phyloP scores from a whole-genome alignment of 108 stramenopile species.

The Fistulifera pelliculosa region DNA sequence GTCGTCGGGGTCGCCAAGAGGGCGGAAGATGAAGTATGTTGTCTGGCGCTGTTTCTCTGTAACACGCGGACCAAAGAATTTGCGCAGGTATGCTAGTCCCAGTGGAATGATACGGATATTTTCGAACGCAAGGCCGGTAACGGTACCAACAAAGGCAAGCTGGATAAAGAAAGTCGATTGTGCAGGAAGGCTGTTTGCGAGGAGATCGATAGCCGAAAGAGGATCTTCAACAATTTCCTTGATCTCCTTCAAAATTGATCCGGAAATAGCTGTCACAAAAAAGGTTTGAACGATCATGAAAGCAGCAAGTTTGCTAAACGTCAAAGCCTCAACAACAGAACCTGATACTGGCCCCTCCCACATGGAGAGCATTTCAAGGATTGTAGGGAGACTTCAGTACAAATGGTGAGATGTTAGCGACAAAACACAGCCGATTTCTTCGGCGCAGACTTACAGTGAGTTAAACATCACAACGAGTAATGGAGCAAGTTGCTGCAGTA shows the following conservation, averaged over 20 bases:
- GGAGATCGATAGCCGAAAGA: slow-evolving; percentile 17
- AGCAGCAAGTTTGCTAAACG: slow-evolving; percentile 43
- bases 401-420: too few species aligned
- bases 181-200: slow-evolving; percentile 29
- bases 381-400: slow-evolving; percentile 16
- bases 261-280: slow-evolving; percentile 20
- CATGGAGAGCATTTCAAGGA: slow-evolving; percentile 17
- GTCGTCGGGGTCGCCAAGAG: slow-evolving; percentile 38
- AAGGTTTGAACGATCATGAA: slow-evolving; percentile 56
- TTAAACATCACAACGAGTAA: slow-evolving; percentile 29
- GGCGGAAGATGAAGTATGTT: slow-evolving; percentile 24
- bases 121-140: slow-evolving; percentile 32
- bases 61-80: slow-evolving; percentile 38
- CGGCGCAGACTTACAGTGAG: slow-evolving; percentile 1
- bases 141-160: slow-evolving; percentile 42
- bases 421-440: too few species aligned
- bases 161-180: slow-evolving; percentile 37
- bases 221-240: slow-evolving; percentile 9
- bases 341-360: slow-evolving; percentile 32
- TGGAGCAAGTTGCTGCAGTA: slow-evolving; percentile 29
- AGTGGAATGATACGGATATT: slow-evolving; percentile 38
- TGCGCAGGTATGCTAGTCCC: slow-evolving; percentile 28
- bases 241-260: background rate
- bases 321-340: slow-evolving; percentile 32
- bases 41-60: slow-evolving; percentile 45